Evolutionary conservation across 257 asterid genomes (phyloP).

Genomic region (Jacaranda copaia): DNA sequence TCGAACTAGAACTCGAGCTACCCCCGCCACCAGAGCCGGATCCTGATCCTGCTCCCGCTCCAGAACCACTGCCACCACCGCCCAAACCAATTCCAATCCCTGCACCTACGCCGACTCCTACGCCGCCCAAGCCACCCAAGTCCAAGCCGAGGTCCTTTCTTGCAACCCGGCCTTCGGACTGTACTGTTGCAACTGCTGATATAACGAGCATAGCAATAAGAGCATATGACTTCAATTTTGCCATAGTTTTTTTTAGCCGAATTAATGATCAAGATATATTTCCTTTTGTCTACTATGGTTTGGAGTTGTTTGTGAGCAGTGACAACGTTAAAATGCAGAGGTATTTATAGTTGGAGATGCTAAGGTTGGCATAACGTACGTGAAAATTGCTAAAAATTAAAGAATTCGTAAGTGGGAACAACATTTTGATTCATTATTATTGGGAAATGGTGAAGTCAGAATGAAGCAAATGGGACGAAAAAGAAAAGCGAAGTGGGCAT

Average conservation of each 20-base stretch:
- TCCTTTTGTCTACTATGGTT: neutral
- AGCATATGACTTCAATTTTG: conserved; percentile 39
- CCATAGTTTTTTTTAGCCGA: conserved; percentile 38
- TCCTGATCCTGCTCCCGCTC: conserved; percentile 70
- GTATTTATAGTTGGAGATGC: conserved; percentile 62
- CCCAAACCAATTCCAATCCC: conserved; percentile 70
- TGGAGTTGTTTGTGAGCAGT: conserved; percentile 26
- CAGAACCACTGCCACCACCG: conserved; percentile 71
- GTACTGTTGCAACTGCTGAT: conserved; percentile 50
- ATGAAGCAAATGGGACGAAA: conserved; percentile 34
- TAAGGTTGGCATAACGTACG: conserved; percentile 35
- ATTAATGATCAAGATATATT: neutral
- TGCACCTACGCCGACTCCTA: conserved; percentile 60
- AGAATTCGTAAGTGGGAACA: conserved; percentile 37
- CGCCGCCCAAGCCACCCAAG: conserved; percentile 54
- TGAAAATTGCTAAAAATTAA: conserved; percentile 27
- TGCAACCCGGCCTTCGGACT: conserved; percentile 58
- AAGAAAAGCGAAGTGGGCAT: conserved; percentile 21
- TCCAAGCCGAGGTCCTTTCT: conserved; percentile 72
- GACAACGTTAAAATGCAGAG: conserved; percentile 25
- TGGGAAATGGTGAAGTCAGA: conserved; percentile 34
- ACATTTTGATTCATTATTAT: conserved; percentile 31
- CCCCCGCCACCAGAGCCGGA: conserved; percentile 51
- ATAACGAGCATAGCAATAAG: conserved; percentile 47
- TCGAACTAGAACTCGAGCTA: conserved; percentile 52